Base-by-base conservation (phyloP, 768 basidiomycete species). In the Termitomyces sp. region DNA sequence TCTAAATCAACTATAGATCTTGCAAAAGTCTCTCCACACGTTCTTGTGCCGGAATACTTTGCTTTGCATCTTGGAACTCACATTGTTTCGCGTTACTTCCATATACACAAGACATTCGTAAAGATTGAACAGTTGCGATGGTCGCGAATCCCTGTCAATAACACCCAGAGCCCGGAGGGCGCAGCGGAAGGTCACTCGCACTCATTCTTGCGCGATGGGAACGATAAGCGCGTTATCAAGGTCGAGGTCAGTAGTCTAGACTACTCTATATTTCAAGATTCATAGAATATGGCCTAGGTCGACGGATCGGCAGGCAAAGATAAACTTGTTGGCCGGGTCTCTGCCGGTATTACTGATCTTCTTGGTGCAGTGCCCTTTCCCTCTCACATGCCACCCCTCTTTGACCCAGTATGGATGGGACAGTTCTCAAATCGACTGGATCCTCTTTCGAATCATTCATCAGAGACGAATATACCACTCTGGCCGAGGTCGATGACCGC, bases 381-480 rank as follows among this genome's bases (percentile, higher is more conserved):
- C 11, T 38, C 7, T 23, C 16, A 23, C n/a, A 16, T 29, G 23
- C 10, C 21, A 42, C 34, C 5, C 38, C 5, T 25, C 27, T 38
- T 27, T 47, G 29, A 35, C 37, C 16, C 9, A 43, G 6, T 25
- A 16, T 23, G 23, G 0, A 25, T 6, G 7, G n/a, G 11, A 11
- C 62, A 92, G 95, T 97, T 14, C 82, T 98, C 65, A 98, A 98
- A 73, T 84, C 90, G 34, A 86, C 89, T 4, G 95, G 92, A 12
- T 94, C 92, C 0, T 82, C 87, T 0, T 98, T 98, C 68, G 79
- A 86, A 54, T 78, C 81, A 27, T 98, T 95, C 71, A 68, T 89
- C 48, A 80, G 83, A 3, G 94, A 96, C 70, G 90, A 94, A 65
- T 92, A 85, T 72, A 95, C 95, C n/a, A 95, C 92, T 1, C 82